Evolutionary conservation across 148 eudicot species (phyloP), one percentile per base, ranked within the genome.

Genomic region (Mesembryanthemum crystallinum): DNA sequence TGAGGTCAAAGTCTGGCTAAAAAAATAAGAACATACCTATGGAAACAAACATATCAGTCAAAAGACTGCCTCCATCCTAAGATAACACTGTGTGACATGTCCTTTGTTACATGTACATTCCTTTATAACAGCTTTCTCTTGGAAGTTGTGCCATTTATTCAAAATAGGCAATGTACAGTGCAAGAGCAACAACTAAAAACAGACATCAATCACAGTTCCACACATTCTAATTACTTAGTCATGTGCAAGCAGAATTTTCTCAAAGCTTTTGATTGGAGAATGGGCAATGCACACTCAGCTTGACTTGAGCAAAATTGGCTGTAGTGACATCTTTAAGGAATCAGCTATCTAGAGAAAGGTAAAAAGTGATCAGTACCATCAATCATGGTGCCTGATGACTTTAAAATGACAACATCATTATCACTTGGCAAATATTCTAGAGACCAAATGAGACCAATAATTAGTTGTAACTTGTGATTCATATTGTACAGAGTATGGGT

Each of bases 401-500:
- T 29, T 18, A 29, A 29, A 62, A 45, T 45, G 35, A 18, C 18
- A 14, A 29, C 8, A 28, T 28, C 29, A 62, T 14, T 21, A 29
- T 14, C 35, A 29, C n/a, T 62, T 15, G 37, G 13, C 37, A 9
- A 21, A 13, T 62, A 35, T 35, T 35, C 39, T 35, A 35, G 39
- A 35, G 6, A 35, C 39, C 3, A 35, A 35, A 35, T 35, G 3
- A 35, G 3, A 35, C 71, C 75, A 60, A 49, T 32, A 49, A 49
- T 71, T 60, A 74, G 82, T 70, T 69, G 77, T 37, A 77, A 52
- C 15, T 70, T 69, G 77, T 37, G 79, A 52, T 21, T 75, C 71
- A 80, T 59, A 68, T 62, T 29, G 78, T 58, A 67, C 66, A 75
- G 62, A 79, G 24, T 71, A 77, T 49, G 24, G 62, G 67, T 69